Evolutionary conservation across 306 rosid species (phyloP).

Genomic region (Cicer chorassanicum): DNA sequence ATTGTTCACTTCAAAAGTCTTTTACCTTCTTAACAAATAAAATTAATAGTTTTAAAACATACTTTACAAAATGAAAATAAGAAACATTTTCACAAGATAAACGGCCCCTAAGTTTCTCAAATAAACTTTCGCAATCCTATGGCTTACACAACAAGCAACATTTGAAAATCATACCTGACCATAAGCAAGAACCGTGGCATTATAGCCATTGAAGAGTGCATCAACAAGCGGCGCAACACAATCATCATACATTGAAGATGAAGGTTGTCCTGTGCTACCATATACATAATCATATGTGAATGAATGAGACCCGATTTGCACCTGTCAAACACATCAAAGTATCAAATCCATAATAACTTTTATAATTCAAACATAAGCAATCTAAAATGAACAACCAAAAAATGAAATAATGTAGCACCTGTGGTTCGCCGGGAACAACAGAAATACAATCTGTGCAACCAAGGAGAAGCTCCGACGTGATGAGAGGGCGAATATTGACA

Average conservation of each 20-base stretch:
- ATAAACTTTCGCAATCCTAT: background rate
- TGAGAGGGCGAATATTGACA: constrained; percentile 82
- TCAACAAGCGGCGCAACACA: constrained; percentile 91
- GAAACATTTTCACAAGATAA: too few species aligned
- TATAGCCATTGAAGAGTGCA: constrained; percentile 86
- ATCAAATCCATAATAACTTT: background rate
- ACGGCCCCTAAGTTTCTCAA: background rate
- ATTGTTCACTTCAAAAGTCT: too few species aligned
- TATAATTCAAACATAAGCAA: background rate
- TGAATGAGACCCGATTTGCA: constrained; percentile 85
- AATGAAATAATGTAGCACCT: constrained; percentile 54
- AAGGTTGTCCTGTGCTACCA: constrained; percentile 56
- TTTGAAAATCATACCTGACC: constrained; percentile 72
- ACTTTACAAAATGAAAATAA: too few species aligned
- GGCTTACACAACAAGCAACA: background rate
- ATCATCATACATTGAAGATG: constrained; percentile 63
- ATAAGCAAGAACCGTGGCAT: constrained; percentile 95
- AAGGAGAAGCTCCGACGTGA: constrained; percentile 79
- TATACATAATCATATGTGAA: constrained; percentile 88
- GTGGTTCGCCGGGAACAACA: constrained; percentile 80
- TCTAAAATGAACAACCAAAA: background rate
- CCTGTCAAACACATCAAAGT: constrained; percentile 50
- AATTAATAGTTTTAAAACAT: too few species aligned
- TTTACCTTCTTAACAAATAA: too few species aligned
- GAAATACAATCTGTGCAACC: constrained; percentile 96